Base-by-base conservation (phyloP, 495 filamentous ascomycete genomes). In the Thermothielavioides terrestris region DNA sequence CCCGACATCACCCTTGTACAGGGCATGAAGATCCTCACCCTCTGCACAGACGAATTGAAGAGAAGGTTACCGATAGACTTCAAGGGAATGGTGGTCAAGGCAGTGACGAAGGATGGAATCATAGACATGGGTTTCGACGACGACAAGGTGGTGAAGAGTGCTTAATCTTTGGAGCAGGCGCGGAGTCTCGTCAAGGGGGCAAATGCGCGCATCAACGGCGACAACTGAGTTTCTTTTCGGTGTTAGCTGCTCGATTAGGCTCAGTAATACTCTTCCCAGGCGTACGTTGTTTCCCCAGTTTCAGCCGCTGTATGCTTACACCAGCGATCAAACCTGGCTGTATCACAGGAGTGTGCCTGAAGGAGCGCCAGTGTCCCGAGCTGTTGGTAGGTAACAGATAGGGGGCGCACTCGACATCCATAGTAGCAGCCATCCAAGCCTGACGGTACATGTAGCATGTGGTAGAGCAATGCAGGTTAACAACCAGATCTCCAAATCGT, bases 41-140 rank as follows among this genome's bases (percentile, higher is more conserved):
- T 96, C 83, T 98, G 92, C 69, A 88, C 87, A 56, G 89, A 97
- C 64, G 92, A 98, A 77, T 76, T 95, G 62, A 94, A 95, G 79
- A 81, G 94, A 60, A 75, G 89, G 70, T 78, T 97, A 76, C 92
- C 92, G 52, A 86, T 97, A 68, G 92, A 98, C 68, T 98, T 95
- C 79, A 98, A 97, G 75, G 92, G 92, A 14, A 80, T 92, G 67
- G 61, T 82, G 46, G 91, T 98, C 55, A 97, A 97, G 78, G 84
- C 87, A 21, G 78, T 98, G 54, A 92, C 86, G 31, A 91, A 91
- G 74, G 88, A 96, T 55, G 92, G 92, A 9, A 84, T 96, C 48
- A 67, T 75, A 56, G 87, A 87, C 52, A 73, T 88, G 49, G 80
- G 88, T 43, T 91, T 87, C 65, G 81, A 85, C 62, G 86, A 91